Base-by-base conservation (phyloP, 116 monocot genomes). In the Posidonia oceanica region DNA sequence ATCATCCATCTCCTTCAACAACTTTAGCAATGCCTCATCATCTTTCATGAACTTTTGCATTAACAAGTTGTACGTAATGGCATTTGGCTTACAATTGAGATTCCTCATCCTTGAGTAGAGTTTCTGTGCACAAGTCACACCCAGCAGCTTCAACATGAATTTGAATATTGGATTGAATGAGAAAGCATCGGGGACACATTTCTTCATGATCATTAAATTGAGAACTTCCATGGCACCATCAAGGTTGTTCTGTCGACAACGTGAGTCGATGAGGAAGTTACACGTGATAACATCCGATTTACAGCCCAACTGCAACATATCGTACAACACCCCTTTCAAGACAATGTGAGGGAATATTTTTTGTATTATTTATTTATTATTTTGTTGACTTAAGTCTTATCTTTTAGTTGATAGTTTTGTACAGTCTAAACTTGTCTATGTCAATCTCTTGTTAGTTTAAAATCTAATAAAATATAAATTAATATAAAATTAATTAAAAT, bases 1-100 rank as follows among this genome's bases (percentile, higher is more conserved):
- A 60, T 75, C 77, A 37, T 89, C 97, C 97, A 97, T 97, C 75
- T 89, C 87, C 71, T 72, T 87, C 83, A 85, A 92, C 76, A 97
- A 76, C 84, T 76, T 82, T 58, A 97, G 42, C 68, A 97, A 80
- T 87, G 89, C 89, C 54, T 97, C 93, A 59, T 82, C 82, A 56
- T 76, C 80, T 63, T 83, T 77, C 69, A 78, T 78, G 52, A 97
- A 97, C 79, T 92, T 61, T 72, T 82, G 68, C 75, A 97, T 82
- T 11, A 97, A 64, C 59, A 85, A 39, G 66, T 97, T 97, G 77
- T 92, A 97, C 0, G 97, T 89, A 39, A 97, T 82, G 0, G 79
- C 80, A n/a, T 85, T 89, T 3, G 80, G 87, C 74, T 70, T 70
- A 64, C 85, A 87, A 2, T 72, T 79, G 12, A 87, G 64, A 68